Evolutionary conservation across 139 green algal genomes (phyloP).

Genomic region (Raphidocelis subcapitata): DNA sequence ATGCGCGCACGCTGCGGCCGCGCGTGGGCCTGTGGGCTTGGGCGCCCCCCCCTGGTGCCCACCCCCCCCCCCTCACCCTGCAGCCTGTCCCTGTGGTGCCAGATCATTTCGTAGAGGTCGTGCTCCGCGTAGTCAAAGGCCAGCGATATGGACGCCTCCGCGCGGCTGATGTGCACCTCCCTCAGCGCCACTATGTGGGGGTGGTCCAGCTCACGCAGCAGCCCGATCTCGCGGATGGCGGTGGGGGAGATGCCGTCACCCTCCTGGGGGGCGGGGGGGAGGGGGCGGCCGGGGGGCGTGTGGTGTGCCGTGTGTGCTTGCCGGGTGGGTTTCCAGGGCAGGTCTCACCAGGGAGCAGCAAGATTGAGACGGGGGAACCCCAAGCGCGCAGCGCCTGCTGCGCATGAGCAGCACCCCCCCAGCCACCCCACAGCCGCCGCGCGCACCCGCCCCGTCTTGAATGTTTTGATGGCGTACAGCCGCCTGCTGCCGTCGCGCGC

Average conservation of each 20-base stretch:
- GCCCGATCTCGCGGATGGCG: slow-evolving; percentile 74
- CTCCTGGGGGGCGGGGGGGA: slow-evolving; percentile 38
- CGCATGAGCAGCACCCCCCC: neutral
- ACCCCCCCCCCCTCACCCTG: neutral
- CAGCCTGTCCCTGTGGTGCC: slow-evolving; percentile 53
- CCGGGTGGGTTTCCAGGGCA: neutral
- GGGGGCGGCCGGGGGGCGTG: neutral
- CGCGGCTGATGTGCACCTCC: slow-evolving; percentile 51
- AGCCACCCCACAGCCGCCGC: neutral
- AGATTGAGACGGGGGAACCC: too few species aligned
- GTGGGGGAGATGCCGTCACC: slow-evolving; percentile 68
- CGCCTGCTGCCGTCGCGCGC: slow-evolving; percentile 31
- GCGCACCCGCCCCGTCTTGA: slow-evolving; percentile 58
- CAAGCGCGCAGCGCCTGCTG: too few species aligned
- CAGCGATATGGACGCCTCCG: slow-evolving; percentile 62
- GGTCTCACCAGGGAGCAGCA: neutral
- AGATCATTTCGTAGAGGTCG: slow-evolving; percentile 82
- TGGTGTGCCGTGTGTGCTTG: neutral
- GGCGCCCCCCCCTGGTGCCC: too few species aligned
- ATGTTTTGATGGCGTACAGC: slow-evolving; percentile 69
- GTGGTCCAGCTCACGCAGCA: slow-evolving; percentile 71
- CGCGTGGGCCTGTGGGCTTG: too few species aligned
- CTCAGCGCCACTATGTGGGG: slow-evolving; percentile 69
- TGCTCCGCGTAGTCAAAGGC: slow-evolving; percentile 80
- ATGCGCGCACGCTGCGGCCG: too few species aligned